Conservation (phyloP, 768 basidiomycete genomes). For the Mycena floridula region DNA sequence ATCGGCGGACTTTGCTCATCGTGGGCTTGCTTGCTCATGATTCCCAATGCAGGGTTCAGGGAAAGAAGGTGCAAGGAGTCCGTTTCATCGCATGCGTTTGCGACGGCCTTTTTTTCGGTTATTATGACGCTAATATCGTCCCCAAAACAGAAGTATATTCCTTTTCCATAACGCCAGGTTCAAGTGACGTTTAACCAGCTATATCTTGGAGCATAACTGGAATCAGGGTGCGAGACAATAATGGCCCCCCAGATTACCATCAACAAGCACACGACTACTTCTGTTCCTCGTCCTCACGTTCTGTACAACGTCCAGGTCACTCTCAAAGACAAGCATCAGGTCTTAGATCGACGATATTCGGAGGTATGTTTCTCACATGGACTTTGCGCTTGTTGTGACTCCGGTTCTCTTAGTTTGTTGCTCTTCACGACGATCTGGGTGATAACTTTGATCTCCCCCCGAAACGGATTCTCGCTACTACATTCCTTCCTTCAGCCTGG, state of each 20-base stretch:
- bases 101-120: too few relatives aligned
- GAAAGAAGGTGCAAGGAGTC: too few relatives aligned
- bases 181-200: too few relatives aligned
- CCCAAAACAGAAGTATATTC: too few relatives aligned
- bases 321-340: constrained; percentile 24
- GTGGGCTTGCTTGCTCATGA: too few relatives aligned
- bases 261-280: constrained; percentile 38
- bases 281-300: constrained; percentile 39
- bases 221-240: too few relatives aligned
- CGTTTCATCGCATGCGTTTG: too few relatives aligned
- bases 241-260: constrained; percentile 21
- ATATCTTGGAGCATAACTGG: too few relatives aligned
- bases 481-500: constrained; percentile 47
- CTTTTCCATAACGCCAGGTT: too few relatives aligned
- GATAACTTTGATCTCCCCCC: constrained; percentile 38
- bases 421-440: constrained; percentile 34
- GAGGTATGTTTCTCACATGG: constrained; percentile 25
- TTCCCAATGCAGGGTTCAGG: too few relatives aligned
- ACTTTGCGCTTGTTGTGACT: constrained; percentile 5
- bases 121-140: too few relatives aligned
- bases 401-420: constrained; percentile 23
- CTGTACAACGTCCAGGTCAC: constrained; percentile 35
- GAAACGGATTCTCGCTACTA: constrained; percentile 42
- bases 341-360: constrained; percentile 34
- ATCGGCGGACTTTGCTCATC: too few relatives aligned